These are phyloP conservation scores for Luvunga scandens DNA, from an alignment of 345 rosid species.

Conservation along the genomic window DNA sequence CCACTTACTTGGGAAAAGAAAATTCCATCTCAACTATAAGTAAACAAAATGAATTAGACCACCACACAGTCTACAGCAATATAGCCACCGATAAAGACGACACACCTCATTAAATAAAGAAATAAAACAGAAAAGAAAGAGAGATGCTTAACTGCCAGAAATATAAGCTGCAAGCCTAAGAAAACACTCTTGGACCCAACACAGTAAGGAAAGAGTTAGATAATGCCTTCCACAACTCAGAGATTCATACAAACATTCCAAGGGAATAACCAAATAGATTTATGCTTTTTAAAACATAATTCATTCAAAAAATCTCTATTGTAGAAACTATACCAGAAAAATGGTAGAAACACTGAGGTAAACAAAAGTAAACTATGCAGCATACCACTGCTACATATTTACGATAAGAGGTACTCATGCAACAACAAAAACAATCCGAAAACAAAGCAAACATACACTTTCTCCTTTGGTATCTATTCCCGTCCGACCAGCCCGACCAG, in stretches of 20 bases:
- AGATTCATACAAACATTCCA: background rate
- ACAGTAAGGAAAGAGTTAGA: background rate
- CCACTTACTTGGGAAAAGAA: background rate
- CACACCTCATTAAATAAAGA: background rate
- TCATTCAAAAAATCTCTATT: background rate
- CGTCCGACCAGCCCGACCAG: constrained; percentile 99
- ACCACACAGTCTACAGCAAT: background rate
- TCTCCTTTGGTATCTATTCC: constrained; percentile 98
- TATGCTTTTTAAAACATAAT: background rate
- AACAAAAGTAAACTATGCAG: background rate
- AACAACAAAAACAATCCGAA: constrained; percentile 4
- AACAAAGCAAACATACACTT: constrained; percentile 64
- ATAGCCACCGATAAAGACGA: background rate
- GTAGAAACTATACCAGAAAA: background rate
- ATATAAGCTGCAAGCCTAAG: background rate
- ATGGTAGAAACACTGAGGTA: constrained; percentile 4
- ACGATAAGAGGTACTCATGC: background rate
- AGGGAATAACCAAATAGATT: background rate
- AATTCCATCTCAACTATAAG: background rate
- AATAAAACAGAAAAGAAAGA: background rate
- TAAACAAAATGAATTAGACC: background rate
- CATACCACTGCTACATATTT: background rate
- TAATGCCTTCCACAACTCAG: background rate
- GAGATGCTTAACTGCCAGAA: background rate
- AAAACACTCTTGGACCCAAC: background rate